Evolutionary conservation across 75 land plant species (phyloP), one percentile per base, ranked within the genome.

Genomic region (Sequoia sempervirens): DNA sequence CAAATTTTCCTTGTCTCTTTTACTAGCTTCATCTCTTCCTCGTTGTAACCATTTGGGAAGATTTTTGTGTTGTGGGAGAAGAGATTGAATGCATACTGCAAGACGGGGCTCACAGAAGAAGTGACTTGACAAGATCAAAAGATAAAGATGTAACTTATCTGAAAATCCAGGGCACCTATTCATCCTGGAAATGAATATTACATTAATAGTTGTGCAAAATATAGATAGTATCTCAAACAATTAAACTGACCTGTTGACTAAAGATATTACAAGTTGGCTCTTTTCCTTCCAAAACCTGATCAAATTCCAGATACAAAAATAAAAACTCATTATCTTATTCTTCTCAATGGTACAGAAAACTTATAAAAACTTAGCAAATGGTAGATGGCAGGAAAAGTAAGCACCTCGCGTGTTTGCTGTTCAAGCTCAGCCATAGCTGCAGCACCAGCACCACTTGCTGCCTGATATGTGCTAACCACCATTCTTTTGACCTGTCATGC

Each of bases 361-460:
- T n/a, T 47, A 43, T 36, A 1, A 79, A 53, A 81, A 84, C 6
- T 61, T 45, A 28, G 41, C 72, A 20, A 82, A 81, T 36, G 10
- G 34, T 17, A 26, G 41, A 30, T 11, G 82, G 32, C 18, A 73
- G 45, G 66, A 70, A n/a, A 54, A 61, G 28, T 36, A 70, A 80
- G 80, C 54, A 94, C 97, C 95, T 97, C 99, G 45, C 94, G 93
- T 47, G 99, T 97, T 80, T 97, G 99, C 54, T 88, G 89, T 83
- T 89, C 94, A 84, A 97, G 96, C 86, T 97, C 99, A 56, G 95
- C 95, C 99, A 97, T 97, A 43, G 99, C 99, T 61, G 99, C 98
- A 47, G 99, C 99, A 80, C 99, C 99, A 61, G 99, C 99, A 78
- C 99, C 99, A 92, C 99, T 97, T n/a, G 99, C 99, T 41, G 99